A percentile compares a stretch with the other conserved stretches of the same genome.
These are phyloP conservation scores for Candida patagonica DNA, from an alignment of 805 yeast species.

Conservation along the genomic window DNA sequence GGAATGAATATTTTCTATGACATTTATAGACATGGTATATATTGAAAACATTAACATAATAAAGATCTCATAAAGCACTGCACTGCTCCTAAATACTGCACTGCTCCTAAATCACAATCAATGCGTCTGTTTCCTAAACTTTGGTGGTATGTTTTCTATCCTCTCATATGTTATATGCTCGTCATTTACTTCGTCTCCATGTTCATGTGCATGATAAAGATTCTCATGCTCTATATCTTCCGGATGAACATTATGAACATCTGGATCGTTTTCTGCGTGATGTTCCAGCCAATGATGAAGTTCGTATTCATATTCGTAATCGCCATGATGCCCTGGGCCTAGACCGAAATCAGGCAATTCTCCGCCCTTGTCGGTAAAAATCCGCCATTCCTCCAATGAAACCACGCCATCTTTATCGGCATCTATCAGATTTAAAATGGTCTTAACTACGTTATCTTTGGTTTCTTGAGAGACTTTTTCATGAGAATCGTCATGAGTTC, in stretches of 20 bases:
- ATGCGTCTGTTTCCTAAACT: constrained; percentile 8
- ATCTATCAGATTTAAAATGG: constrained; percentile 55
- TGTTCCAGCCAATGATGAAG: constrained; percentile 84
- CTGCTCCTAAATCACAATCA: too few relatives aligned
- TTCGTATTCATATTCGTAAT: constrained; percentile 88
- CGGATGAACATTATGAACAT: constrained; percentile 66
- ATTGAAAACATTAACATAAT: too few relatives aligned
- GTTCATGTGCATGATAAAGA: constrained; percentile 77
- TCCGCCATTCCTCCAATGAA: constrained; percentile 59
- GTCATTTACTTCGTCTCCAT: constrained; percentile 40
- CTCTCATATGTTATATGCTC: constrained; percentile 12
- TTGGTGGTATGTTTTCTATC: constrained; percentile 16
- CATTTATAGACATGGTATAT: too few relatives aligned
- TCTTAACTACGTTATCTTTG: constrained; percentile 42
- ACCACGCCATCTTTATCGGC: constrained; percentile 56
- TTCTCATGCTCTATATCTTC: constrained; percentile 86
- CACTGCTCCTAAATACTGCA: too few relatives aligned
- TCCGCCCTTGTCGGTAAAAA: constrained; percentile 51
- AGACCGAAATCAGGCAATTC: constrained; percentile 84
- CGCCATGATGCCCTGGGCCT: constrained; percentile 92
- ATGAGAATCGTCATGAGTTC: constrained; percentile 54
- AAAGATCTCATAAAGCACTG: too few relatives aligned
- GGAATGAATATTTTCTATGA: constrained; percentile 22
- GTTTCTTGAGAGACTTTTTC: constrained; percentile 48
- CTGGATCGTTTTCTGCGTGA: constrained; percentile 62